phyloP scores from a whole-genome alignment of 1,284 basidiomycete genomes.

The Inonotus obliquus region DNA sequence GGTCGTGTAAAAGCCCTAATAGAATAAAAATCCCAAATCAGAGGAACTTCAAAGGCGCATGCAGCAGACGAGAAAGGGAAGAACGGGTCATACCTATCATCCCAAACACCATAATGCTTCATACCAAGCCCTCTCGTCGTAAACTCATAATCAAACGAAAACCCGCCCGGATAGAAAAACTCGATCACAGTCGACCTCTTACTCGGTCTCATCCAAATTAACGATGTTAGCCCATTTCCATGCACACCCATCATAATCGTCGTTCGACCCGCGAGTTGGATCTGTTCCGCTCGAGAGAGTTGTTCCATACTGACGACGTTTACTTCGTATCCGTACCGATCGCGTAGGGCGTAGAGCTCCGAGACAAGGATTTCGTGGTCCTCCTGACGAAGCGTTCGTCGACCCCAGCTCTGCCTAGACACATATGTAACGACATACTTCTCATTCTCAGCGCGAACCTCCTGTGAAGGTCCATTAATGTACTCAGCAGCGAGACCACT shows the following conservation, averaged over 20 bases:
- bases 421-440: constrained; percentile 81
- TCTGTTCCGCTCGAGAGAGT: constrained; percentile 71
- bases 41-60: no score
- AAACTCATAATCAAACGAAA: constrained; percentile 83
- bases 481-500: constrained; percentile 47
- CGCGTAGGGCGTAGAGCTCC: constrained; percentile 59
- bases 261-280: constrained; percentile 71
- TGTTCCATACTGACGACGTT: constrained; percentile 82
- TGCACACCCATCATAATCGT: constrained; percentile 88
- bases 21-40: no score
- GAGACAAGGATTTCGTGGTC: constrained; percentile 63
- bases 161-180: constrained; percentile 82
- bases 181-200: constrained; percentile 81
- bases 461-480: constrained; percentile 29
- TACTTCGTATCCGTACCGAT: constrained; percentile 76
- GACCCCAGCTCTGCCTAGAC: constrained; percentile 79
- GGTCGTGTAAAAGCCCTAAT: no score
- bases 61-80: no score
- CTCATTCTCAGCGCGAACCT: constrained; percentile 1
- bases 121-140: constrained; percentile 78
- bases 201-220: constrained; percentile 82
- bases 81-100: constrained; percentile 35
- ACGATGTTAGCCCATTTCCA: constrained; percentile 78
- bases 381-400: constrained; percentile 61
- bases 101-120: constrained; percentile 84